Evolutionary conservation across 331 rosid genomes (phyloP), one percentile per base, ranked within the genome.

Genomic region (Quercus tomentella): DNA sequence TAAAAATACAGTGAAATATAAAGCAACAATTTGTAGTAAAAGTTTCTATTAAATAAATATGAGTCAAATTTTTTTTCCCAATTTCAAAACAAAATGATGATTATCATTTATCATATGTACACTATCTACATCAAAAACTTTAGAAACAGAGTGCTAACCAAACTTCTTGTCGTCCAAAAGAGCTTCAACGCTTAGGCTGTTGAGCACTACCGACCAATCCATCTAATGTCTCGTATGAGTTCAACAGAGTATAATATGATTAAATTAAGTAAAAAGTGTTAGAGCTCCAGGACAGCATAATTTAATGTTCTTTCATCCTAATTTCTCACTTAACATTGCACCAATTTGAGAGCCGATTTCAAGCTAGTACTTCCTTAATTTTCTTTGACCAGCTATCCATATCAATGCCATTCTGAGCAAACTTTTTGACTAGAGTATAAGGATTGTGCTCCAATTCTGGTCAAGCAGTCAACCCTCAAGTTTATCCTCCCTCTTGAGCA

Each of bases 101-200:
- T 49, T 49, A 3, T 49, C 18, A 49, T 49, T 49, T 49, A 49
- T 12, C 54, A 49, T 49, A 49, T 49, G 54, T 49, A 49, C 54
- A 4, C 55, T 54, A 81, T 89, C 93, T 21, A 80, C 86, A 73
- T 91, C 88, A 80, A 78, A 63, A 83, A 78, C 92, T 88, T 86
- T 84, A 55, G 68, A 49, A 62, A 33, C 4, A 1, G 57, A 77
- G 84, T 85, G 76, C 75, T 11, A 74, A 80, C 93, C 89, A 87
- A 89, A 87, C 86, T 81, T 78, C 22, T 77, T 75, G 90, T 87
- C 85, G 43, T 76, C 22, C 52, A 67, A 77, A 72, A 83, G 79
- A 73, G 75, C 80, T 67, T 76, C 66, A 70, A 56, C 6, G 33
- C 75, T 67, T 74, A 52, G 85, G 89, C 71, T 76, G 90, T 81